These are phyloP conservation scores for Parachlorella kessleri DNA, from an alignment of 139 green algal species.

Conservation along the genomic window DNA sequence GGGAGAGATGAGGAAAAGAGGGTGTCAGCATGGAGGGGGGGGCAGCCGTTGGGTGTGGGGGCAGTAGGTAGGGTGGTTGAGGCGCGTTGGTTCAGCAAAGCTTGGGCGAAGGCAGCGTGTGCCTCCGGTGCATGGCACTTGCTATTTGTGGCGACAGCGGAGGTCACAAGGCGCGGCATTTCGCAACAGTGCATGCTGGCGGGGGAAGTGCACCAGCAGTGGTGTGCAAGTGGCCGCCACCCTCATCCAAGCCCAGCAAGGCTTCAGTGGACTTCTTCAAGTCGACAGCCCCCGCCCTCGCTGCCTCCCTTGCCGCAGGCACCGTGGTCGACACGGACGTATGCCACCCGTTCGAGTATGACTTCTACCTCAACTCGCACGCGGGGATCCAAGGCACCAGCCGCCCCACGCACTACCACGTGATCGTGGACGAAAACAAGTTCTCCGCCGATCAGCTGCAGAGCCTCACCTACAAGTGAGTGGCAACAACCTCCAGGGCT, in stretches of 20 bases:
- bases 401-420: slow-evolving; percentile 78
- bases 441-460: slow-evolving; percentile 80
- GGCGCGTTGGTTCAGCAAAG: no score
- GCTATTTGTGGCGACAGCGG: neutral
- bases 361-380: slow-evolving; percentile 93
- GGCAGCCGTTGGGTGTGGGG: no score
- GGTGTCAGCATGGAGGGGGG: neutral
- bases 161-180: no score
- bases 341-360: slow-evolving; percentile 52
- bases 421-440: slow-evolving; percentile 85
- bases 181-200: no score
- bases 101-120: no score
- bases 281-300: neutral
- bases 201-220: no score
- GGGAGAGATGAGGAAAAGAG: neutral
- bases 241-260: no score
- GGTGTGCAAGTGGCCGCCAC: no score
- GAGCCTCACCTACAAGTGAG: slow-evolving; percentile 75
- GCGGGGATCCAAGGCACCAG: slow-evolving; percentile 75
- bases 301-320: slow-evolving; percentile 50
- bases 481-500: no score
- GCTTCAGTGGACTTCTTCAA: neutral
- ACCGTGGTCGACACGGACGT: slow-evolving; percentile 76
- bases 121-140: no score
- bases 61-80: no score